Base-by-base conservation (phyloP, 2,329 filamentous ascomycete species). In the Cadophora gregata region DNA sequence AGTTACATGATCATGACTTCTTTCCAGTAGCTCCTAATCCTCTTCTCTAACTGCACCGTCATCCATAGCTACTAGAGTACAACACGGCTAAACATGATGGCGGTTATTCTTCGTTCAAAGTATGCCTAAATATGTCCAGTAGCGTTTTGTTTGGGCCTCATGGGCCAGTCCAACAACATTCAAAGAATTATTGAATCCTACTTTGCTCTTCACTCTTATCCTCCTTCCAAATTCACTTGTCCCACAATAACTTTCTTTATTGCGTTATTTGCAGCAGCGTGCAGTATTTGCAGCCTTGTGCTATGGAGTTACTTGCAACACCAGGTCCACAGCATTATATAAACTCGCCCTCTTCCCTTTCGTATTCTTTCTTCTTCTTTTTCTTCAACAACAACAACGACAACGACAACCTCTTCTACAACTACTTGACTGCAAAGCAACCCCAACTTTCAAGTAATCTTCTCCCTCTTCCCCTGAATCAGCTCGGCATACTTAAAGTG, bases 401-500 rank as follows among this genome's bases (percentile, higher is more conserved):
- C 55, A 38, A 16, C 53, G 38, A 38, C 53, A 38, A 38, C 53
- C 31, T 58, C 55, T 38, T 58, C 21, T 16, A 58, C 16, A 7
- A 58, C 33, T 42, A 42, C 55, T 58, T 58, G 55, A 58, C 55
- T 42, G 31, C 55, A 24, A 25, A 12, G 5, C 55, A 58, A 58
- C 55, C 53, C 55, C n/a, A 38, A 58, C 55, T 58, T 21, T 38
- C 55, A 58, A 58, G 55, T 27, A 27, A n/a, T 38, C 33, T 33
- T 38, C 33, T 31, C 7, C n/a, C 31, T 33, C 16, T 27, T 8
- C 21, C 36, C 31, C n/a, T 58, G 27, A 12, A 38, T 12, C 21
- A 1, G 24, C 55, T 16, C 12, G 7, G 25, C 4, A 10, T 38
- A 14, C 33, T 42, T 24, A 31, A 19, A 27, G 31, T 42, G 27